Evolutionary conservation across 2,329 filamentous ascomycete species (phyloP).

Genomic region (Fusarium hainanense): DNA sequence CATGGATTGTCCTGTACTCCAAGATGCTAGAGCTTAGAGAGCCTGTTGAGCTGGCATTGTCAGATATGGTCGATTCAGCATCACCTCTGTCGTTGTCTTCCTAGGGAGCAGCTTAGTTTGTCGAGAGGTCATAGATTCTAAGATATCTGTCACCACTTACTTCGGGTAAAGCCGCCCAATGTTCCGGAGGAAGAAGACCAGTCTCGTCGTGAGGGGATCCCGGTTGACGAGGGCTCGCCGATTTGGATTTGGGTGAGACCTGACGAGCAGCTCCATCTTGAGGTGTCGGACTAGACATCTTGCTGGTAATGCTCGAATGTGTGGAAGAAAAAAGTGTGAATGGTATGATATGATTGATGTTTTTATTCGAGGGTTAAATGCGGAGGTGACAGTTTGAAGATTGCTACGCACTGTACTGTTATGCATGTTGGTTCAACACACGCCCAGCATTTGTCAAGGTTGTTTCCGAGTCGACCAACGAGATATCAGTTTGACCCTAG

Average conservation of each 20-base stretch:
- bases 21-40: constrained; percentile 5
- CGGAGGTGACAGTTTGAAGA: not conserved
- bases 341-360: not conserved
- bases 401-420: not conserved
- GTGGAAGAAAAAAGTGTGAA: not conserved
- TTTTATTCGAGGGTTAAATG: not conserved
- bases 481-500: not conserved
- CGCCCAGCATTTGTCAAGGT: not conserved
- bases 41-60: not conserved
- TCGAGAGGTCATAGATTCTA: accelerated
- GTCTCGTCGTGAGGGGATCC: not conserved
- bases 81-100: not conserved
- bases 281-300: not conserved
- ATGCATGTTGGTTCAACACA: not conserved
- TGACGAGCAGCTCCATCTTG: not conserved
- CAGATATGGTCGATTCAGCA: not conserved
- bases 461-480: not conserved
- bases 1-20: not conserved
- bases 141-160: not conserved
- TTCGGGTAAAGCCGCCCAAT: not conserved
- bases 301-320: accelerated
- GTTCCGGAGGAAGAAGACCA: not conserved
- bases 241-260: not conserved
- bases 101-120: not conserved
- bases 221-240: not conserved